phyloP scores from a whole-genome alignment of 1,139 yeast species.

The Casaregolazyma lundiana region DNA sequence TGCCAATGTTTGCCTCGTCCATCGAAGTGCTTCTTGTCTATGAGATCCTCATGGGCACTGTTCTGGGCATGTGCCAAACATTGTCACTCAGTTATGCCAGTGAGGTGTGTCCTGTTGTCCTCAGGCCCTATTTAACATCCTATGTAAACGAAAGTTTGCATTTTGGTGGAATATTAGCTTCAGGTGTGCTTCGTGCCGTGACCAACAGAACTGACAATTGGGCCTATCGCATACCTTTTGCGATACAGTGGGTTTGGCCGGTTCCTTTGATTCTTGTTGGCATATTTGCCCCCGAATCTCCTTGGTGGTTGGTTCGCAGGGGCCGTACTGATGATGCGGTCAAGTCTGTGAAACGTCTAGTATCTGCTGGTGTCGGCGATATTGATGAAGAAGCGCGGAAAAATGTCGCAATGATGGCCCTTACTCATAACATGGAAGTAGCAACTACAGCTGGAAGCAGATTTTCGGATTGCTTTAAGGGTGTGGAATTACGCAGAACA shows the following conservation, averaged over 20 bases:
- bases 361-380: conserved; percentile 3
- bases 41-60: conserved; percentile 40
- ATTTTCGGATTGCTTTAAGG: conserved; percentile 46
- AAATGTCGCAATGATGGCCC: conserved; percentile 32
- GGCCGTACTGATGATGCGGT: conserved; percentile 39
- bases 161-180: conserved; percentile 39
- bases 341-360: conserved; percentile 19
- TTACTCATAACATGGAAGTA: conserved; percentile 43
- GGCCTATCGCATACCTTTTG: conserved; percentile 44
- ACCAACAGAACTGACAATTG: conserved; percentile 23
- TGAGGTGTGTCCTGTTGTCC: conserved; percentile 42
- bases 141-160: conserved; percentile 43
- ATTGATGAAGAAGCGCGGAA: conserved; percentile 29
- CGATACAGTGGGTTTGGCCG: conserved; percentile 62
- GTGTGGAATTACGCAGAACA: conserved; percentile 48
- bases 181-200: conserved; percentile 37
- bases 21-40: conserved; percentile 37
- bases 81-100: conserved; percentile 42
- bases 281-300: conserved; percentile 52
- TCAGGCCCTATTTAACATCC: conserved; percentile 40
- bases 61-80: conserved; percentile 45
- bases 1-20: conserved; percentile 39
- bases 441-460: conserved; percentile 24
- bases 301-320: conserved; percentile 47
- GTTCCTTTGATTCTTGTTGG: conserved; percentile 47